A percentile compares a stretch with the other conserved stretches of the same genome.
Conservation (phyloP, 2,329 filamentous ascomycete genomes). For the Diplodia scrobiculata region DNA sequence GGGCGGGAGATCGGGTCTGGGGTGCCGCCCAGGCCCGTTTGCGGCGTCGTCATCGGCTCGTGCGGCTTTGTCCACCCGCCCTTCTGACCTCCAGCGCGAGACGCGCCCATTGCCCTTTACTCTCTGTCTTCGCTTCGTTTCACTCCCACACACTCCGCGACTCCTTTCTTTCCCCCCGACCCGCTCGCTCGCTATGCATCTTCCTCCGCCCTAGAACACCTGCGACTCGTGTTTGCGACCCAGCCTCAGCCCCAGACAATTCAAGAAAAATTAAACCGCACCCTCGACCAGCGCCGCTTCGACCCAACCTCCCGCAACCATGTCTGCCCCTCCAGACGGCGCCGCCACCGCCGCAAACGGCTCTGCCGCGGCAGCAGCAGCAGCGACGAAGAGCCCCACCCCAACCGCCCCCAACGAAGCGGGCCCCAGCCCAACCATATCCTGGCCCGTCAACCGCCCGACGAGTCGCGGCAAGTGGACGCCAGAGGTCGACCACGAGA, state of each 20-base stretch:
- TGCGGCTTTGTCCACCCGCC: constrained; percentile 9
- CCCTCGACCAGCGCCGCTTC: background rate
- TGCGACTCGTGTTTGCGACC: constrained; percentile 11
- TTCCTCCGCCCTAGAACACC: constrained; percentile 14
- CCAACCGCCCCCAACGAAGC: background rate
- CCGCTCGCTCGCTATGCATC: constrained; percentile 15
- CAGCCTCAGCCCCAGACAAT: background rate
- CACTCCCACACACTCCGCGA: background rate
- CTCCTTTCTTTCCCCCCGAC: background rate
- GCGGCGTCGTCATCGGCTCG: constrained; percentile 23
- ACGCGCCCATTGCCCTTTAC: constrained; percentile 7
- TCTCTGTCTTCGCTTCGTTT: background rate
- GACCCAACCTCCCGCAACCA: background rate
- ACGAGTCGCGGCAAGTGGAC: constrained; percentile 35
- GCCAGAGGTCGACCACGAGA: constrained; percentile 36
- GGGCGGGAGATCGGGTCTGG: background rate
- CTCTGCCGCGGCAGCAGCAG: background rate
- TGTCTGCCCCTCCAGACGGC: constrained; percentile 6
- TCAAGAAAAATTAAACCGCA: background rate
- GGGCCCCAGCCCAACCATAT: constrained; percentile 33
- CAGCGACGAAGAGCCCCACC: background rate
- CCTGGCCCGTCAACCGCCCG: constrained; percentile 38
- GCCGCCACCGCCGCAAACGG: constrained; percentile 6
- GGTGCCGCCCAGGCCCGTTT: background rate
- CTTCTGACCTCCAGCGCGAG: constrained; percentile 20